Evolutionary conservation across 768 basidiomycete genomes (phyloP).

Genomic region (Coprinopsis strossmayeri): DNA sequence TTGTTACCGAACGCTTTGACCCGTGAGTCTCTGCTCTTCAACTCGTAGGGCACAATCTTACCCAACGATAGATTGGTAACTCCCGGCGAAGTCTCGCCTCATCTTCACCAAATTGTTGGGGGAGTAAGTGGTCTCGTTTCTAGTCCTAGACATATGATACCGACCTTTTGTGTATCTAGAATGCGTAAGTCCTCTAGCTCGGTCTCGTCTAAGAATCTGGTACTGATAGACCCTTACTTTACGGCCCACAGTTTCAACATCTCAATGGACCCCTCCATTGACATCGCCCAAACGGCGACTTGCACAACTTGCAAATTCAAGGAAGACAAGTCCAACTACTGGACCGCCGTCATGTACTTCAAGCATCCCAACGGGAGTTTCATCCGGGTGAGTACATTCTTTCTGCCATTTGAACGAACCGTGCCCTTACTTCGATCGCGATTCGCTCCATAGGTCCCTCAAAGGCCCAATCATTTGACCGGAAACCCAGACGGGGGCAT

Average conservation of each 20-base stretch:
- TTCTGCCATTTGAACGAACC: neutral
- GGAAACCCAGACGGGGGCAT: constrained; percentile 3
- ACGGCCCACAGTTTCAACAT: neutral
- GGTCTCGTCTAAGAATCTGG: neutral
- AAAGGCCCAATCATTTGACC: constrained; percentile 4
- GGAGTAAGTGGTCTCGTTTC: neutral
- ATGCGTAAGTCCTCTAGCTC: neutral
- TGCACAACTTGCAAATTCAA: constrained; percentile 8
- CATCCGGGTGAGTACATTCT: neutral
- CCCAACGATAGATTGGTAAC: neutral
- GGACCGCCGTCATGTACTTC: constrained; percentile 6
- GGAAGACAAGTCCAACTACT: constrained; percentile 6
- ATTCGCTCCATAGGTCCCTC: neutral
- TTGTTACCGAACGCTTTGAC: constrained; percentile 2
- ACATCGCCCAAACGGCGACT: neutral
- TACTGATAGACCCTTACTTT: neutral
- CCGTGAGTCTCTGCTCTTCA: neutral
- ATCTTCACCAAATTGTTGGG: constrained; percentile 3
- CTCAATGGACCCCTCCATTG: neutral
- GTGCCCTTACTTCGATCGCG: neutral
- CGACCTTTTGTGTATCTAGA: neutral
- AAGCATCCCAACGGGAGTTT: constrained; percentile 4
- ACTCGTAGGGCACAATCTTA: neutral
- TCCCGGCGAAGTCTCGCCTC: neutral
- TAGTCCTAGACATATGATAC: neutral